A percentile compares a stretch with the other conserved stretches of the same genome.
Conservation (phyloP, 2,329 filamentous ascomycete species). For the Cladosporium sp. region DNA sequence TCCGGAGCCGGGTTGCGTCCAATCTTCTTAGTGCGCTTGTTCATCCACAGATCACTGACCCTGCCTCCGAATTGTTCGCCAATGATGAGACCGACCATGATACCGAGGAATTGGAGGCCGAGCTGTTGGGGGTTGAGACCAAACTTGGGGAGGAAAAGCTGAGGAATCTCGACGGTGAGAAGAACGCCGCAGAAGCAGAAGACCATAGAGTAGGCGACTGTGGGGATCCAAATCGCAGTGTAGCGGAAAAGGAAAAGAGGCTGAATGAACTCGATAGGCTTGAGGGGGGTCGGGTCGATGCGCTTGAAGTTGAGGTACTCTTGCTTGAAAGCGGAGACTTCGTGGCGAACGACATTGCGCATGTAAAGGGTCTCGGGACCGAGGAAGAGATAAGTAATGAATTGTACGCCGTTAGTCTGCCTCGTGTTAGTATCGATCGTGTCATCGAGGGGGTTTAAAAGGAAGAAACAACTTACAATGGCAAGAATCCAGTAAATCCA, state of each 20-base stretch:
- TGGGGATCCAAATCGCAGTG: conserved; percentile 48
- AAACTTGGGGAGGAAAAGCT: conserved; percentile 54
- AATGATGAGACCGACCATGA: conserved; percentile 55
- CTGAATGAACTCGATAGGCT: conserved; percentile 47
- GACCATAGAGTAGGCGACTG: conserved; percentile 53
- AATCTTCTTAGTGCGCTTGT: conserved; percentile 33
- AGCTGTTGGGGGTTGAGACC: conserved; percentile 55
- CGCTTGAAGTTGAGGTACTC: conserved; percentile 44
- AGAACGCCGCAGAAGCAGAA: conserved; percentile 54
- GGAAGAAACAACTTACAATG: conserved; percentile 40
- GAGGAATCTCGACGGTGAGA: conserved; percentile 56
- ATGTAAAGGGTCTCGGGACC: conserved; percentile 55
- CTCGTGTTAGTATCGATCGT: background rate
- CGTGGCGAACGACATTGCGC: conserved; percentile 34
- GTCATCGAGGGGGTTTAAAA: conserved; percentile 8
- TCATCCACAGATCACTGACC: conserved; percentile 53
- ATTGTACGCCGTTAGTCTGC: conserved; percentile 54
- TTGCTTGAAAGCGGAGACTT: conserved; percentile 40
- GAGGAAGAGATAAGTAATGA: conserved; percentile 54
- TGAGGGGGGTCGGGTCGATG: conserved; percentile 51
- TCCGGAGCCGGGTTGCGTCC: conserved; percentile 42
- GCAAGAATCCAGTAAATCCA: conserved; percentile 59
- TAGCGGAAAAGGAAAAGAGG: conserved; percentile 46
- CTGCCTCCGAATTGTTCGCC: conserved; percentile 57
- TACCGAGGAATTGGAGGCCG: conserved; percentile 54